Percentiles rank a stretch among this genome's conserved stretches.
Conservation (phyloP, 352 stramenopile species). For the Phytophthora meadii region DNA sequence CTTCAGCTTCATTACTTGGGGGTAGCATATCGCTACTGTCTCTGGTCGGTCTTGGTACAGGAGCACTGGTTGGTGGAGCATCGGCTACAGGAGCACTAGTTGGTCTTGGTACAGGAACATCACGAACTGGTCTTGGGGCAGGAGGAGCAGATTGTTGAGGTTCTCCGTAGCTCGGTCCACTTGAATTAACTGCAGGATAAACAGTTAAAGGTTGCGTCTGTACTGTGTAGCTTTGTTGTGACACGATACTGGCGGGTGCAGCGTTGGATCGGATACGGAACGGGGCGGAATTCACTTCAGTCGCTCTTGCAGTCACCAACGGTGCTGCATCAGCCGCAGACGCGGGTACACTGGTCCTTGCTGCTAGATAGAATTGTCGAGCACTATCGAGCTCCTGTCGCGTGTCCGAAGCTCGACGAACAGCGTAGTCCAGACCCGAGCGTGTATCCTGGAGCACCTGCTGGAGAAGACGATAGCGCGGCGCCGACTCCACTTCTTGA, state of each 20-base stretch:
- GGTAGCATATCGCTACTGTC: neutral
- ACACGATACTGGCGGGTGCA: neutral
- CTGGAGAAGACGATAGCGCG: constrained; percentile 22
- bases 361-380: constrained; percentile 23
- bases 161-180: too few species aligned
- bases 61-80: too few species aligned
- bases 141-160: neutral
- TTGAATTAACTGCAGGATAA: too few species aligned
- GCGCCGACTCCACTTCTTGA: constrained; percentile 8
- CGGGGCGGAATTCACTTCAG: neutral
- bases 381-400: constrained; percentile 21
- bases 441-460: constrained; percentile 26
- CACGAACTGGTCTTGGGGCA: neutral
- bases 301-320: neutral
- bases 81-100: neutral
- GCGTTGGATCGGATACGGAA: constrained; percentile 7
- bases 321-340: neutral
- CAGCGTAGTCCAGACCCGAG: constrained; percentile 29
- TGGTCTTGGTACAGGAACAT: neutral
- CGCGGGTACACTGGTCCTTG: neutral
- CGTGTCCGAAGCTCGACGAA: constrained; percentile 12
- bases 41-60: neutral
- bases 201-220: neutral
- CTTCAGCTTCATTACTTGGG: neutral
- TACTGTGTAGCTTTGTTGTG: neutral